These are phyloP conservation scores for Schizophyllum commune DNA, from an alignment of 1,284 basidiomycete genomes.

Conservation along the genomic window DNA sequence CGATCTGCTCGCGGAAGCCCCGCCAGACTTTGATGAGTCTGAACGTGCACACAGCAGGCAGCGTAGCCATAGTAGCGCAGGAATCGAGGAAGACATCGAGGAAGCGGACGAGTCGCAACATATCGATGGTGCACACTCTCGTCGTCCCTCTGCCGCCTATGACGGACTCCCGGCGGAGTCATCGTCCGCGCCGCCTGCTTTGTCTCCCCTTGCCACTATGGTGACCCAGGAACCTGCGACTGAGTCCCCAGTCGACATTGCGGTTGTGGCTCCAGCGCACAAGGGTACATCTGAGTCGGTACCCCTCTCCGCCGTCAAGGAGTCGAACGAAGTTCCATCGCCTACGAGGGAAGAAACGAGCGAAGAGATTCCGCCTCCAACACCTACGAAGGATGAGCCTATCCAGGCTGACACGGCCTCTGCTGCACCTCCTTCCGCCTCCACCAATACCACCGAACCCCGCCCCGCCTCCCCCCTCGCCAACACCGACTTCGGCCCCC, in stretches of 20 bases:
- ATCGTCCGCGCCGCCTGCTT: not conserved
- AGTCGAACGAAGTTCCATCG: too few relatives aligned
- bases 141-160: not conserved
- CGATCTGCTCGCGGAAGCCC: not conserved
- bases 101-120: not conserved
- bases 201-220: not conserved
- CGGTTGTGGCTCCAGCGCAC: not conserved
- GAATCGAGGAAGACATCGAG: not conserved
- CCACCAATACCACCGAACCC: not conserved
- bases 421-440: not conserved
- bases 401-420: too few relatives aligned
- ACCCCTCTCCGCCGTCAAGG: too few relatives aligned
- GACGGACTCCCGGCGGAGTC: not conserved
- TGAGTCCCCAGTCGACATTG: not conserved
- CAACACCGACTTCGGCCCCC: not conserved
- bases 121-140: not conserved
- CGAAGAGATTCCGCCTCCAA: too few relatives aligned
- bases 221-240: not conserved
- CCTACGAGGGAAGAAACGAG: too few relatives aligned
- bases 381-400: too few relatives aligned
- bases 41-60: not conserved
- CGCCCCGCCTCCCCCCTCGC: not conserved
- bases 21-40: not conserved
- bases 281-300: not conserved
- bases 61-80: not conserved